Evolutionary conservation across 441 rosid species (phyloP).

Genomic region (Flueggea neowawraea): DNA sequence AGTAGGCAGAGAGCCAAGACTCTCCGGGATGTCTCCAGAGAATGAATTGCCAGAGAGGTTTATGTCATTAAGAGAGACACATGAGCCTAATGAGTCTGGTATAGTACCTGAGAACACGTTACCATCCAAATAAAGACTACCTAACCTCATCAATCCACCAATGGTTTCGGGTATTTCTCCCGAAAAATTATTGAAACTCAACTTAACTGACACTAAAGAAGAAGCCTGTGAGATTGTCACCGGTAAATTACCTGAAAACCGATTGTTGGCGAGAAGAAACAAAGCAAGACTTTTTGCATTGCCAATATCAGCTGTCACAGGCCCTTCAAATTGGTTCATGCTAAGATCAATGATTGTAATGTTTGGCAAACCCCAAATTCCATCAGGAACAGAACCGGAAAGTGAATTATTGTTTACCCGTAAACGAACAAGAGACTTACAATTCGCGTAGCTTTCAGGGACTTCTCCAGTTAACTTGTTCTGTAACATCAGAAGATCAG

Average conservation of each 20-base stretch:
- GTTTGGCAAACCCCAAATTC: conserved; percentile 80
- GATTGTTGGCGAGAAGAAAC: conserved; percentile 42
- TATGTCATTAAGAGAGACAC: conserved; percentile 53
- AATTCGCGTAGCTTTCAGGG: conserved; percentile 57
- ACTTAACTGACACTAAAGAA: conserved; percentile 37
- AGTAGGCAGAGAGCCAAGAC: conserved; percentile 60
- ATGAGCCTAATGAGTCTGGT: conserved; percentile 67
- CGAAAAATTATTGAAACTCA: conserved; percentile 53
- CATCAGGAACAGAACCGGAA: conserved; percentile 61
- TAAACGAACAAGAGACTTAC: conserved; percentile 52
- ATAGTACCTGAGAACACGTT: conserved; percentile 59
- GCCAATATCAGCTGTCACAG: conserved; percentile 48
- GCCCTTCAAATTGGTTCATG: conserved; percentile 56
- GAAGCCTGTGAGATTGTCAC: conserved; percentile 49
- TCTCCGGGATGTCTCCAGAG: conserved; percentile 61
- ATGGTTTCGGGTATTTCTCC: conserved; percentile 59
- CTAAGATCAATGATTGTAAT: conserved; percentile 62
- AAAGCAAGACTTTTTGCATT: conserved; percentile 51
- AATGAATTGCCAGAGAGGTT: conserved; percentile 62
- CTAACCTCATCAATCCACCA: conserved; percentile 54
- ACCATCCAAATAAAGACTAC: conserved; percentile 51
- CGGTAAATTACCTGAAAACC: conserved; percentile 62
- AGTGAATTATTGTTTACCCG: conserved; percentile 66
- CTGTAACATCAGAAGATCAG: conserved; percentile 54
- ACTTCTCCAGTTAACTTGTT: conserved; percentile 73